Evolutionary conservation across 805 yeast species (phyloP), one percentile per base, ranked within the genome.

Genomic region (Lipomyces kockii): DNA sequence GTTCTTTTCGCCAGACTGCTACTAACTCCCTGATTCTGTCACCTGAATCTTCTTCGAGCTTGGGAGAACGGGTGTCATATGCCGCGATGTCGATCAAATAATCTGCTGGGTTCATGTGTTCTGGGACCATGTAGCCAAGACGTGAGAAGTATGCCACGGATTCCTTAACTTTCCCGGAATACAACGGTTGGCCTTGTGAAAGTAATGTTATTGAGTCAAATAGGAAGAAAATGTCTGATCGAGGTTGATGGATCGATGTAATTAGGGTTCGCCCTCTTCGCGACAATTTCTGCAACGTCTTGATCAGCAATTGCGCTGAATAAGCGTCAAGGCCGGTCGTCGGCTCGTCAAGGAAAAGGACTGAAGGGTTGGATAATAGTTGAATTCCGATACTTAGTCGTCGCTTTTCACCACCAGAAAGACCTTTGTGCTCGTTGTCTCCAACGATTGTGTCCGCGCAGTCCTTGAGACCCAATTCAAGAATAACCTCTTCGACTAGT

Each of bases 381-480:
- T 91, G 97, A 20, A 91, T 85, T 0, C 91, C 97, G 49, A 91
- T 84, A 57, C 93, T 88, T 3, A 90, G 82, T 66, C 97, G 78
- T 73, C 97, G 77, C 74, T 87, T 89, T 74, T 91, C 97, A 39
- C 97, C 97, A 17, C 97, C 97, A 3, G 94, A 89, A 4, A 91
- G 78, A 32, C 90, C 91, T 65, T 83, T 83, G 63, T 83, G 83
- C 3, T 80, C 79, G 1, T 78, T 68, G 66, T 85, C 86, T 22
- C 87, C 88, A 1, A 90, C 88, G 2, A 81, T 70, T 0, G 89
- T 87, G 69, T 88, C 81, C 11, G 84, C 84, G 62, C 92, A 83
- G 60, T 87, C 91, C 62, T 83, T 83, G 20, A 92, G 80, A 2
- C 91, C 92, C 61, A 91, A 78, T 62, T 89, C 89, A 11, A 81